Conservation (phyloP, 768 basidiomycete species). For the Pisolithus albus region DNA sequence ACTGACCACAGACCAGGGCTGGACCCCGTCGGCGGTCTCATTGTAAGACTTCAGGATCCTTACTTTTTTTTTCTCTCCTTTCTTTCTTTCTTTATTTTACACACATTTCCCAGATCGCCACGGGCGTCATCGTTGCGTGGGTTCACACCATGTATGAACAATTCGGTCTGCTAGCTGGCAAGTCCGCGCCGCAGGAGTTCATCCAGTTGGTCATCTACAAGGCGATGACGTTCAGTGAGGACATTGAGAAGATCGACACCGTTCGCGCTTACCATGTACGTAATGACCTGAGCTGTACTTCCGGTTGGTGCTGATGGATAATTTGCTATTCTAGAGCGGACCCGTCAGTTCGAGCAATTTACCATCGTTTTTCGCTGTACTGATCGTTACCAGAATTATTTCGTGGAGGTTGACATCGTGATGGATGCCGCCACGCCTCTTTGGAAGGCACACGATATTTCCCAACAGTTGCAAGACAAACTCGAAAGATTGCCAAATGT, state of each 20-base stretch:
- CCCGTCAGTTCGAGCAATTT: slow-evolving; percentile 39
- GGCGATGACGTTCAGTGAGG: slow-evolving; percentile 74
- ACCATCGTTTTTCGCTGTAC: not conserved
- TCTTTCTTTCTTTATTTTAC: too few relatives aligned
- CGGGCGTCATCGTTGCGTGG: slow-evolving; percentile 80
- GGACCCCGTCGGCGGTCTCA: slow-evolving; percentile 71
- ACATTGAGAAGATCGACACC: slow-evolving; percentile 84
- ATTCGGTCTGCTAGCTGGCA: slow-evolving; percentile 85
- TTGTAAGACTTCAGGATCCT: slow-evolving; percentile 40
- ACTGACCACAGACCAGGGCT: slow-evolving; percentile 39
- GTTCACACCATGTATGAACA: slow-evolving; percentile 65
- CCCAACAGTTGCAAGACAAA: slow-evolving; percentile 80
- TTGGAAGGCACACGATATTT: slow-evolving; percentile 82
- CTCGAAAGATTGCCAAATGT: slow-evolving; percentile 87
- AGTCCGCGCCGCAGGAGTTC: slow-evolving; percentile 88
- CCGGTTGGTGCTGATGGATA: not conserved
- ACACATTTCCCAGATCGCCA: slow-evolving; percentile 48
- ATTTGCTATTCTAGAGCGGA: slow-evolving; percentile 47
- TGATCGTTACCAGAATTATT: slow-evolving; percentile 55
- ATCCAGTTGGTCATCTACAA: slow-evolving; percentile 91
- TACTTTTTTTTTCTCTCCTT: too few relatives aligned
- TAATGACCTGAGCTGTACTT: slow-evolving; percentile 6
- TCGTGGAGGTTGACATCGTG: slow-evolving; percentile 94
- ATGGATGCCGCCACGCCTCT: slow-evolving; percentile 85
- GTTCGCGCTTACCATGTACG: slow-evolving; percentile 87